Percentiles rank a stretch among this genome's conserved stretches.
Evolutionary conservation across 768 basidiomycete genomes (phyloP).

Genomic region (Boletus rufocinnamomeus): DNA sequence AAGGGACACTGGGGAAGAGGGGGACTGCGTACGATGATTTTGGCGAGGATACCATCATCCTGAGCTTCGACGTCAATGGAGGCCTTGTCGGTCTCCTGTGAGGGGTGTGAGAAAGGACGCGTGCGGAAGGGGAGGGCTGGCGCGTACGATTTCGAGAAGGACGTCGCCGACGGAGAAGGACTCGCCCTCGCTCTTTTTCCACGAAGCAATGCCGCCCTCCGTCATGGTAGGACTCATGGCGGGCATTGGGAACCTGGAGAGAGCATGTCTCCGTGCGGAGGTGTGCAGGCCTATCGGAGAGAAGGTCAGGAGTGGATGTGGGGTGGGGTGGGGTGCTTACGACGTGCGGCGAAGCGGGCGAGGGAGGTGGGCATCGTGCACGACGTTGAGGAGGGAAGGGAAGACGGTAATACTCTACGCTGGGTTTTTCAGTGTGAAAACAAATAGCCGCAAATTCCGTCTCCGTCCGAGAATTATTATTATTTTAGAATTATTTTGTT

Average conservation of each 20-base stretch:
- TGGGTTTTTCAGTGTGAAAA: constrained; percentile 24
- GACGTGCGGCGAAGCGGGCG: constrained; percentile 65
- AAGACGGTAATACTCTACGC: constrained; percentile 21
- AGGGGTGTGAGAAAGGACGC: constrained; percentile 12
- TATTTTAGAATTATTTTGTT: constrained; percentile 1
- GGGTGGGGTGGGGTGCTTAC: constrained; percentile 42
- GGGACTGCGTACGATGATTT: constrained; percentile 79
- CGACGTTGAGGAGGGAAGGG: constrained; percentile 14
- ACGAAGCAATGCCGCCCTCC: constrained; percentile 95
- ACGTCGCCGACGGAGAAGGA: constrained; percentile 88
- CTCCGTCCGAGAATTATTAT: constrained; percentile 16
- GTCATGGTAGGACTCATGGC: constrained; percentile 99
- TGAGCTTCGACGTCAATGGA: constrained; percentile 99
- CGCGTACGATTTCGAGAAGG: constrained; percentile 87
- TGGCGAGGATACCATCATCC: constrained; percentile 94
- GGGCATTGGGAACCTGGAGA: constrained; percentile 92
- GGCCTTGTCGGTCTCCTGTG: constrained; percentile 99
- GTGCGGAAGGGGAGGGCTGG: not conserved
- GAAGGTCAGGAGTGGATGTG: not conserved
- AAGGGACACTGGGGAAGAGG: not conserved
- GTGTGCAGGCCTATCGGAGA: constrained; percentile 69
- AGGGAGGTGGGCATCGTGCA: constrained; percentile 59
- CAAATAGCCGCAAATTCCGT: constrained; percentile 33
- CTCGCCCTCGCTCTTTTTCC: constrained; percentile 98
- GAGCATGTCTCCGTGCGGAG: constrained; percentile 74